Conservation (phyloP, 2,329 filamentous ascomycete species). For the Colletotrichum filicis region DNA sequence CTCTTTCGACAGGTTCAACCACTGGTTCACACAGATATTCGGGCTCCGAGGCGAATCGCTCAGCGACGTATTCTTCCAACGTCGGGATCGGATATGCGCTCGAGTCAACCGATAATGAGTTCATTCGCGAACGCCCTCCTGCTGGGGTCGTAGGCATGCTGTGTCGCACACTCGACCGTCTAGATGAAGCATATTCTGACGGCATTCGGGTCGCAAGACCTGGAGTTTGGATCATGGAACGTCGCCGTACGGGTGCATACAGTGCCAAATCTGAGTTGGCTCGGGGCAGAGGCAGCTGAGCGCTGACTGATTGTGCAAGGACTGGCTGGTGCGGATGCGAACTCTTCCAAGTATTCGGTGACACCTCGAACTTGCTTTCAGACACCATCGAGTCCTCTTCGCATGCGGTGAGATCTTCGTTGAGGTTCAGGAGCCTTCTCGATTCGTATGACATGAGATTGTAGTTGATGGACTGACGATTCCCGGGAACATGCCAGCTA, state of each 20-base stretch:
- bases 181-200: constrained; percentile 32
- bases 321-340: constrained; percentile 43
- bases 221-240: constrained; percentile 60
- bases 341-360: constrained; percentile 50
- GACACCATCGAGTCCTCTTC: constrained; percentile 47
- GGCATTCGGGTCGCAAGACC: constrained; percentile 58
- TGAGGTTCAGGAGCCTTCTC: constrained; percentile 53
- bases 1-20: constrained; percentile 46
- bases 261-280: constrained; percentile 60
- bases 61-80: constrained; percentile 11
- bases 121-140: constrained; percentile 47
- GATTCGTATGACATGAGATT: constrained; percentile 57
- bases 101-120: constrained; percentile 50
- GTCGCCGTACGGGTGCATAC: constrained; percentile 59
- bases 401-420: constrained; percentile 44
- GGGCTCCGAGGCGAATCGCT: constrained; percentile 5
- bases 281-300: constrained; percentile 49
- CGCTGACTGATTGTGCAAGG: constrained; percentile 28
- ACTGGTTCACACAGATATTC: constrained; percentile 31
- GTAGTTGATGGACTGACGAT: constrained; percentile 54
- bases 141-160: constrained; percentile 51
- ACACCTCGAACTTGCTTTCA: constrained; percentile 46
- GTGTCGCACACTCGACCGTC: constrained; percentile 48
- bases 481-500: constrained; percentile 46
- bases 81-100: constrained; percentile 12